Conservation (phyloP, 192 early-diverging fungal genomes). For the Chytriomyces confervae region DNA sequence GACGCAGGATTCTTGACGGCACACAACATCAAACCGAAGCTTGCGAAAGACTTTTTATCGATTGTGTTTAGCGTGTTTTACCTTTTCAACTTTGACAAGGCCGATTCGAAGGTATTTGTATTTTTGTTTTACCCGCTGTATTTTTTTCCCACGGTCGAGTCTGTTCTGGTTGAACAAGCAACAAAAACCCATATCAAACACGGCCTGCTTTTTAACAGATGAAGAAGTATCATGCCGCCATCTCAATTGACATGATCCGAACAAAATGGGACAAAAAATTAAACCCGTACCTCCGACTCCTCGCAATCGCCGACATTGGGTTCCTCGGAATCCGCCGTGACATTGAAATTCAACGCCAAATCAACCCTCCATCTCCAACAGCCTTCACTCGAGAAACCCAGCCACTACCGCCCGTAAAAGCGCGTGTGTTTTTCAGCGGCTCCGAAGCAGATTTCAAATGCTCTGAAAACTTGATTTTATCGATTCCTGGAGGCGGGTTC, state of each 20-base stretch:
- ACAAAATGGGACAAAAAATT: constrained; percentile 82
- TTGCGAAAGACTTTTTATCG: constrained; percentile 75
- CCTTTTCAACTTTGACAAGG: constrained; percentile 81
- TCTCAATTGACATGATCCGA: constrained; percentile 86
- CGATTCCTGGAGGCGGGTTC: constrained; percentile 82
- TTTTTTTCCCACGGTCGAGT: neutral
- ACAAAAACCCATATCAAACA: neutral
- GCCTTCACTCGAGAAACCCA: constrained; percentile 42
- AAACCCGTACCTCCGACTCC: constrained; percentile 69
- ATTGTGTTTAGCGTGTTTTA: constrained; percentile 83
- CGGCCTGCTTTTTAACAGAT: constrained; percentile 38
- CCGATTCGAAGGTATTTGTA: constrained; percentile 75
- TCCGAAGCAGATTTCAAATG: constrained; percentile 35
- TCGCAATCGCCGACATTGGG: constrained; percentile 53
- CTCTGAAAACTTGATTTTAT: constrained; percentile 45
- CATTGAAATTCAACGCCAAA: constrained; percentile 48
- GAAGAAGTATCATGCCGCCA: constrained; percentile 73
- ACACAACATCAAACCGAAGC: constrained; percentile 76
- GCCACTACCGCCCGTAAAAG: constrained; percentile 40
- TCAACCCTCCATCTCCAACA: constrained; percentile 45
- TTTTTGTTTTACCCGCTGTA: neutral
- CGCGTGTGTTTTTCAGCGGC: constrained; percentile 54
- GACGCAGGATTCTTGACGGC: constrained; percentile 95
- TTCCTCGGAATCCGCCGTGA: constrained; percentile 47
- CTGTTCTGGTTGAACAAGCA: constrained; percentile 2